These are phyloP conservation scores for Candida patagonica DNA, from an alignment of 805 yeast genomes.

Conservation along the genomic window DNA sequence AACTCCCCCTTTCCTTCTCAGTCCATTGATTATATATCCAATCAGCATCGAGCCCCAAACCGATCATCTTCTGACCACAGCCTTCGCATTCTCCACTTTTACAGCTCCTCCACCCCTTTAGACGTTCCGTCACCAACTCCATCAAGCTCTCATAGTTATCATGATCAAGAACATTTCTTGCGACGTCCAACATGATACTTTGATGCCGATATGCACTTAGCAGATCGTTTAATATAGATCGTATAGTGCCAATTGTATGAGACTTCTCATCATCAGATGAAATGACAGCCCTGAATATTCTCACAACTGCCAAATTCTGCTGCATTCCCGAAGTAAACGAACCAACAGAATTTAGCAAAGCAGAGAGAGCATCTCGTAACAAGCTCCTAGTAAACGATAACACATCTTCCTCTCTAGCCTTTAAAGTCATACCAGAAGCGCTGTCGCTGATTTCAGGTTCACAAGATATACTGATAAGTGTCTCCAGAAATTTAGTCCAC, in stretches of 20 bases:
- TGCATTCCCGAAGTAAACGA: conserved; percentile 16
- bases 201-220: conserved; percentile 59
- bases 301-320: conserved; percentile 36
- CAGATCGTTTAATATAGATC: conserved; percentile 51
- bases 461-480: conserved; percentile 26
- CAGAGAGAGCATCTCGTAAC: conserved; percentile 14
- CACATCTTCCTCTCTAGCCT: conserved; percentile 4
- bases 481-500: conserved; percentile 34
- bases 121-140: conserved; percentile 32
- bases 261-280: conserved; percentile 27
- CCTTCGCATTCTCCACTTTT: conserved; percentile 53
- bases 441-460: conserved; percentile 20
- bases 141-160: conserved; percentile 44
- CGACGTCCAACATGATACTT: conserved; percentile 41
- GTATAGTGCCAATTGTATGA: conserved; percentile 51
- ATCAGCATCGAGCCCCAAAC: conserved; percentile 43
- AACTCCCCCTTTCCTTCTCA: conserved; percentile 16
- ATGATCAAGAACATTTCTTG: conserved; percentile 46
- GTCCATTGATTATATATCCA: conserved; percentile 34
- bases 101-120: conserved; percentile 56
- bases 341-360: conserved; percentile 29
- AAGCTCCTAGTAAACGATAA: conserved; percentile 9
- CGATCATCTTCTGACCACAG: conserved; percentile 71
- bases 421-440: conserved; percentile 17
- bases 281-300: conserved; percentile 42